Base-by-base conservation (phyloP, 1,284 basidiomycete species). In the Puccinia horiana region DNA sequence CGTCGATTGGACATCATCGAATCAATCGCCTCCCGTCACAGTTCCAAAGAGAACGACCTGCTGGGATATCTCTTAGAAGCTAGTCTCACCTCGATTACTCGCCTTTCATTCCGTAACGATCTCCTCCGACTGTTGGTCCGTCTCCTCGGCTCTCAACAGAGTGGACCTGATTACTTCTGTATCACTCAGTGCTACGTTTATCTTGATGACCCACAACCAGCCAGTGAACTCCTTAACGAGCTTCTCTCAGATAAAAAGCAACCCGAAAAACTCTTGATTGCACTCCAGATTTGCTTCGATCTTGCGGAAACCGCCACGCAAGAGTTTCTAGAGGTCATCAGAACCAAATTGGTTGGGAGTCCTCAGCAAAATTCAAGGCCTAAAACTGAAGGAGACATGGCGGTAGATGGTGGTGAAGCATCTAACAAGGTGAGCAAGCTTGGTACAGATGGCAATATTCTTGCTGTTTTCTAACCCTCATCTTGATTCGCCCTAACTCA, bases 201-300 rank as follows among this genome's bases (percentile, higher is more conserved):
- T 29, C 90, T 96, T 79, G 93, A 93, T 86, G 92, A 92, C 83
- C 90, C 92, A 6, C 89, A 91, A 0, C 89, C 94, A 69, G 93
- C 93, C 0, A 89, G 93, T 14, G 89, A 91, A 32, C 89, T 95
- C 69, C 87, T 96, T 83, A 90, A 89, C 9, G 91, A 91, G 2
- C 89, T 95, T 29, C 65, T 87, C 11, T 83, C 85, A 37, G 91
- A 85, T 58, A 85, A 84, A 63, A 85, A 84, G 47, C 83, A 85
- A n/a, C 85, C 91, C 0, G 90, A 90, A 83, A 91, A 93, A 85
- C 90, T 90, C 54, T 88, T 94, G 6, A 89, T 95, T 49, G 94
- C 94, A 1, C 96, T 94, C 86, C 96, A 98, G 86, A 92, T 97
- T 86, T 94, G 93, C 0, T 98, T 97, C 86, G 96, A 98, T 87